Evolutionary conservation across 257 asterid species (phyloP).

Genomic region (Pogostemon cablin): DNA sequence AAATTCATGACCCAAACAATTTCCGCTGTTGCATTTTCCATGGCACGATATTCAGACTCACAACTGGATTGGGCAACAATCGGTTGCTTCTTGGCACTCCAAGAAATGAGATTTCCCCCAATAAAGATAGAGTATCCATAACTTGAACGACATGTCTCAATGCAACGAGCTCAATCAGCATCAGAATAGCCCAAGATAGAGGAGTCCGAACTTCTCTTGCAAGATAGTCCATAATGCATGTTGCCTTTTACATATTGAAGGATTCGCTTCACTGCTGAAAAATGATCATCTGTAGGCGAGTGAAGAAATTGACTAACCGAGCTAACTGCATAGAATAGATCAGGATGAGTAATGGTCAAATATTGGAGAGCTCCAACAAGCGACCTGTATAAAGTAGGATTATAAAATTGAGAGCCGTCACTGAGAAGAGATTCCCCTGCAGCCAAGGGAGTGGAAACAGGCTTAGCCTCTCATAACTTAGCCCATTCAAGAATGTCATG

Average conservation of each 20-base stretch:
- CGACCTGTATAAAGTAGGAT: neutral
- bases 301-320: neutral
- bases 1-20: too few species aligned
- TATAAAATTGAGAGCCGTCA: neutral
- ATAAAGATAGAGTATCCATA: too few species aligned
- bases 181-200: neutral
- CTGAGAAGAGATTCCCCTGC: neutral
- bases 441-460: too few species aligned
- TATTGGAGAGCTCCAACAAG: neutral
- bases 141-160: too few species aligned
- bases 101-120: too few species aligned
- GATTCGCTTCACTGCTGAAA: neutral
- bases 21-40: too few species aligned
- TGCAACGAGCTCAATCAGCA: neutral
- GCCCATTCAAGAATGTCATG: neutral
- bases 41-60: too few species aligned
- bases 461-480: too few species aligned
- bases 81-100: too few species aligned
- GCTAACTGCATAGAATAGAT: neutral
- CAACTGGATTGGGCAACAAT: too few species aligned
- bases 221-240: neutral
- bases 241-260: neutral
- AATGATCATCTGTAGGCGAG: neutral
- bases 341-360: neutral
- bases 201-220: neutral